phyloP scores from a whole-genome alignment of 2,329 filamentous ascomycete species.

The Rugonectria rugulosa region DNA sequence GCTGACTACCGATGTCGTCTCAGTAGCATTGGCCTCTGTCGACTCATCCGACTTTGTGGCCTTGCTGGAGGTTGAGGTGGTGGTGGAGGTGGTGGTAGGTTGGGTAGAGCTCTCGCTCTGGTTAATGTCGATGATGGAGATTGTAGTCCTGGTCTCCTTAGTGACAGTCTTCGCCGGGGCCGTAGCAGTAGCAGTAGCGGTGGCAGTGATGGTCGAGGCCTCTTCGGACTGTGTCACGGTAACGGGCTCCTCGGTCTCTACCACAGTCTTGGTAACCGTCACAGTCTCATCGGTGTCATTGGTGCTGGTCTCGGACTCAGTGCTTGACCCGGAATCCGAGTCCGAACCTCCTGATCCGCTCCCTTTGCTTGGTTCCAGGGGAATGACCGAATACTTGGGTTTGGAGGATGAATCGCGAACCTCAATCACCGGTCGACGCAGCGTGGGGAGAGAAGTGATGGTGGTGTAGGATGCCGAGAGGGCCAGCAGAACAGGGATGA shows the following conservation, averaged over 20 bases:
- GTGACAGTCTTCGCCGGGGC: conserved; percentile 39
- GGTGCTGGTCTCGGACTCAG: conserved; percentile 22
- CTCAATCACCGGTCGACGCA: conserved; percentile 38
- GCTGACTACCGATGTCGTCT: background rate
- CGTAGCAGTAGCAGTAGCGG: conserved; percentile 32
- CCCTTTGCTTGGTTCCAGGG: conserved; percentile 45
- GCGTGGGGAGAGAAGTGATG: conserved; percentile 40
- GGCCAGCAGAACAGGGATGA: conserved; percentile 40
- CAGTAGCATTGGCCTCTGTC: background rate
- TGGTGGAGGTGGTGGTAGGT: conserved; percentile 40
- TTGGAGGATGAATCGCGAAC: conserved; percentile 36
- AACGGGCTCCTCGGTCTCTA: conserved; percentile 38
- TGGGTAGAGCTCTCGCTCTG: conserved; percentile 30
- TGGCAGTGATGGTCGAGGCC: conserved; percentile 40
- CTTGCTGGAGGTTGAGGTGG: conserved; percentile 8
- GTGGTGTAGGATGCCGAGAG: conserved; percentile 40
- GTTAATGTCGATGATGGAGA: conserved; percentile 43
- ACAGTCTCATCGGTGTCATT: conserved; percentile 33
- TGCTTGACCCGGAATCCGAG: conserved; percentile 30
- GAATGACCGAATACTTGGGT: conserved; percentile 50
- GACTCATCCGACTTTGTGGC: background rate
- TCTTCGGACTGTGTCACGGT: conserved; percentile 40
- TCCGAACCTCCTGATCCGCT: conserved; percentile 25
- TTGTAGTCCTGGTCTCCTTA: conserved; percentile 40
- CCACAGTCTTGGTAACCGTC: conserved; percentile 47